Base-by-base conservation (phyloP, 1,139 yeast species). In the Yamadazyma diospyri region DNA sequence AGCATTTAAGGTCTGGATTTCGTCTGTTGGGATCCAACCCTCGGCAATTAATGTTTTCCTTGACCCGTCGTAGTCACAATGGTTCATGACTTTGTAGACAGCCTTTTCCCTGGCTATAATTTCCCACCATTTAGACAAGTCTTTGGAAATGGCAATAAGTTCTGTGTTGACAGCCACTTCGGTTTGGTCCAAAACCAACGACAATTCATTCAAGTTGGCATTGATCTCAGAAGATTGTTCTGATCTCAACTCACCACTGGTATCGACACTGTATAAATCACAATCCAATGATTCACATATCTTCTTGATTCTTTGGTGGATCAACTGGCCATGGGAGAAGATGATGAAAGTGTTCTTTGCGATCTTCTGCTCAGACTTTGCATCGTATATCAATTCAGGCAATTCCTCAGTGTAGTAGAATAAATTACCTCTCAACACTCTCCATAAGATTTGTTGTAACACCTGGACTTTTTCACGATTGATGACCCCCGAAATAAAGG, bases 371-470 rank as follows among this genome's bases (percentile, higher is more conserved):
- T 57, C 56, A 15, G 61, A 36, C 42, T 65, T 61, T 16, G 61
- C 53, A 41, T 67, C 72, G 40, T 56, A 69, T 12, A 67, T 47
- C 30, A 46, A 45, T 46, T 80, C 82, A 3, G 69, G 63, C 41
- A 88, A 69, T 43, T 83, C 88, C 38, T 78, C 74, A 44, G 80
- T 77, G 46, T 77, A 78, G 59, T 87, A 79, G 55, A 72, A 84
- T 50, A 92, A 65, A 57, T 89, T 89, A 55, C 98, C 97, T 58
- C 97, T 79, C 47, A 92, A 70, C 2, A 81, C 80, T 61, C 98
- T 76, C 97, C 97, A 92, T 43, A 94, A 69, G 35, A 94, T 87
- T 48, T 87, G 85, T 55, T 88, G 95, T 46, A 92, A 65, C 4
- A 84, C 71, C 30, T 69, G 66, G 33, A 82, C 78, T 52, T 84